Conservation (phyloP, 176 grass and related monocot species). For the Saccharum spontaneum region DNA sequence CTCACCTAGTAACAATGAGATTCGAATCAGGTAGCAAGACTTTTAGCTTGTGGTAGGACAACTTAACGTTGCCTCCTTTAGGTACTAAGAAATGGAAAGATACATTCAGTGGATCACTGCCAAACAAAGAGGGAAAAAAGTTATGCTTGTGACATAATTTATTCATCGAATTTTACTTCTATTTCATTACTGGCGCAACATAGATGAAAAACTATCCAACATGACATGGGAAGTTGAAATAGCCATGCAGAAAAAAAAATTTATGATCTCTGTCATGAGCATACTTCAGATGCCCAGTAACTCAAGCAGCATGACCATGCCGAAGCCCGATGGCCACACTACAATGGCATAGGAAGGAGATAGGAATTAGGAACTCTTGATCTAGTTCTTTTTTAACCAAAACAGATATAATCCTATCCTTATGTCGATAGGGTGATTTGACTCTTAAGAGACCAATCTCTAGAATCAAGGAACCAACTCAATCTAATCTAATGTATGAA, state of each 20-base stretch:
- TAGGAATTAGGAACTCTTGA: background rate
- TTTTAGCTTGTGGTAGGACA: conserved; percentile 80
- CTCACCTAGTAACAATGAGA: conserved; percentile 73
- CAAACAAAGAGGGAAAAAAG: conserved; percentile 29
- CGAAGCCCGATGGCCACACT: no score
- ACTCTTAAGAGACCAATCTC: background rate
- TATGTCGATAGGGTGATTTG: background rate
- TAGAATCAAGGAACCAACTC: background rate
- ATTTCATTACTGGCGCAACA: background rate
- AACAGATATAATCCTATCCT: background rate
- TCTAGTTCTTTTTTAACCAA: background rate
- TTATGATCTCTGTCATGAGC: no score
- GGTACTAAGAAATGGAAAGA: conserved; percentile 82
- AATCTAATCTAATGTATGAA: background rate
- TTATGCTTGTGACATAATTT: background rate
- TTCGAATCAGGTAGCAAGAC: conserved; percentile 69
- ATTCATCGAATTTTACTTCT: background rate
- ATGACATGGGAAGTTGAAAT: no score
- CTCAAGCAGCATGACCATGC: background rate
- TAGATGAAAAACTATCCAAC: background rate
- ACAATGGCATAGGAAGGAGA: background rate
- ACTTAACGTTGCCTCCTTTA: conserved; percentile 53
- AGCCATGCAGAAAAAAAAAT: background rate
- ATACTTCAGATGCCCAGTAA: background rate
- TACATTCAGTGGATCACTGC: conserved; percentile 65